Conservation (phyloP, 495 filamentous ascomycete species). For the Xylaria longipes region DNA sequence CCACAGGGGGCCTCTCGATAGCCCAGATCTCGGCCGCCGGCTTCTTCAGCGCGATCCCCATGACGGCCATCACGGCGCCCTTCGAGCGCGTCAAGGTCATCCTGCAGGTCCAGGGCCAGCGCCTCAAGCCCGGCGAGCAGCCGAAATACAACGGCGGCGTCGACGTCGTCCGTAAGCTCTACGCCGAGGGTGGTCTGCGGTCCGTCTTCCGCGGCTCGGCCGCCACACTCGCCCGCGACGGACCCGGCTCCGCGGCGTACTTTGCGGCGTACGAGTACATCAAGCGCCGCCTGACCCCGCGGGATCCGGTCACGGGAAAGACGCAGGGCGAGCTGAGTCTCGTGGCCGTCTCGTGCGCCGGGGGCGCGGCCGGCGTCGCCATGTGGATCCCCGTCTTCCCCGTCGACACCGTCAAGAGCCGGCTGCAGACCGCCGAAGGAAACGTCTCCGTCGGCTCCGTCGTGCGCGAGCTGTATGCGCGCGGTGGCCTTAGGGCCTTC, state of each 20-base stretch:
- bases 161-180: conserved; percentile 95
- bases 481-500: conserved; percentile 88
- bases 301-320: conserved; percentile 76
- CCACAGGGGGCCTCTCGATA: conserved; percentile 74
- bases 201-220: conserved; percentile 89
- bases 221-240: conserved; percentile 93
- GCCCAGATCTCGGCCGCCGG: conserved; percentile 90
- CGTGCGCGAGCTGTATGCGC: conserved; percentile 76
- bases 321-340: conserved; percentile 76
- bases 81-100: conserved; percentile 99
- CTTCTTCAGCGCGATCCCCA: conserved; percentile 97
- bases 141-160: conserved; percentile 87
- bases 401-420: conserved; percentile 93
- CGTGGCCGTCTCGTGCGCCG: conserved; percentile 81
- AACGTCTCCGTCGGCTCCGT: conserved; percentile 83
- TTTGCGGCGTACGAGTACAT: conserved; percentile 97
- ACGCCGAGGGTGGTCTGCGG: conserved; percentile 86
- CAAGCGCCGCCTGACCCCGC: conserved; percentile 86
- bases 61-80: conserved; percentile 96
- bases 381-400: conserved; percentile 99
- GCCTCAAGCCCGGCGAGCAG: conserved; percentile 86
- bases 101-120: conserved; percentile 96
- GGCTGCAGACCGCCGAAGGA: conserved; percentile 90
- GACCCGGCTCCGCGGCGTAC: conserved; percentile 91
- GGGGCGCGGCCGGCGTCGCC: conserved; percentile 88